Conservation (phyloP, 1,284 basidiomycete species). For the Sanguinoderma infundibulare region DNA sequence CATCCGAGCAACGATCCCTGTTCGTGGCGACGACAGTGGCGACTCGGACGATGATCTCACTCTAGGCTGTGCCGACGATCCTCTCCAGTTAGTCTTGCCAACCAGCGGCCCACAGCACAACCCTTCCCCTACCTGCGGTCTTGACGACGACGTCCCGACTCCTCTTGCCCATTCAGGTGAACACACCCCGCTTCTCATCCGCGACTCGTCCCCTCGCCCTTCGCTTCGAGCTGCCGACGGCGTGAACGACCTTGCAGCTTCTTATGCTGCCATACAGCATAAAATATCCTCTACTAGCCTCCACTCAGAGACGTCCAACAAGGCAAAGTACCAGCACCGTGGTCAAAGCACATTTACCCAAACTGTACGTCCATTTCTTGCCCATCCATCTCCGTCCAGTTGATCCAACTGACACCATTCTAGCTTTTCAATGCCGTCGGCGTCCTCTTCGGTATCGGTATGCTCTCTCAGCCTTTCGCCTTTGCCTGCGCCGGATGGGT, state of each 20-base stretch:
- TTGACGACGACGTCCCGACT: conserved; percentile 15
- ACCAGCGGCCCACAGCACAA: conserved; percentile 11
- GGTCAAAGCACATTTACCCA: conserved; percentile 83
- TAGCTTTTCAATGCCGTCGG: conserved; percentile 92
- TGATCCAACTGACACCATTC: background rate
- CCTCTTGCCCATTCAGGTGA: conserved; percentile 27
- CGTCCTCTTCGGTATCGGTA: conserved; percentile 86
- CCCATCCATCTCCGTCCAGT: no score
- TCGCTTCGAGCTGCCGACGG: conserved; percentile 3
- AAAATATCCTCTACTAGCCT: conserved; percentile 23
- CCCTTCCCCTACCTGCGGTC: background rate
- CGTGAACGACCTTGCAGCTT: background rate
- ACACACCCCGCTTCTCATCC: conserved; percentile 48
- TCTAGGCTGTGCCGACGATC: conserved; percentile 23
- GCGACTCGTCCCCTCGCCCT: conserved; percentile 40
- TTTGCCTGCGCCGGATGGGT: conserved; percentile 91
- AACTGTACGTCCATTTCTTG: conserved; percentile 58
- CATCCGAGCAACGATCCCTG: conserved; percentile 26
- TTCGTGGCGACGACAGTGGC: conserved; percentile 32
- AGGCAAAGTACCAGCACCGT: conserved; percentile 27
- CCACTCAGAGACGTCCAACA: conserved; percentile 15
- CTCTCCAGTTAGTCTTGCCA: conserved; percentile 12
- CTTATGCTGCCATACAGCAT: conserved; percentile 14
- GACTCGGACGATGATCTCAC: conserved; percentile 51
- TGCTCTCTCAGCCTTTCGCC: conserved; percentile 88